Conservation (phyloP, 371 early-diverging fungal species). For the Actinomortierella wolfii region DNA sequence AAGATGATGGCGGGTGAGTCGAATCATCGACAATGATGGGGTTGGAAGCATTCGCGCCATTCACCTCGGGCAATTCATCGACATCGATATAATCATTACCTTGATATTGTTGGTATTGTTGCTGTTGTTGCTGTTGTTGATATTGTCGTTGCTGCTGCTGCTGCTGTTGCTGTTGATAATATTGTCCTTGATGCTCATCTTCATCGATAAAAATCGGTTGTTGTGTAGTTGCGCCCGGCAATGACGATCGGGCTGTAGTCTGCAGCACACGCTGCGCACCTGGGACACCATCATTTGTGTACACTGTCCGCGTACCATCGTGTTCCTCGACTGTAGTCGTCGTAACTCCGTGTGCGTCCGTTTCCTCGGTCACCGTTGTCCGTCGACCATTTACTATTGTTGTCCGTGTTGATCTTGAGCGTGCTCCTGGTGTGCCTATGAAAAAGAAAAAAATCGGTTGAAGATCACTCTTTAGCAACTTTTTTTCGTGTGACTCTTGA, state of each 20-base stretch:
- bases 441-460: too few species aligned
- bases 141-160: too few species aligned
- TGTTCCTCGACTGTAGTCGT: conserved; percentile 29
- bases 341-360: conserved; percentile 31
- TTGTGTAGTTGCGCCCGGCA: conserved; percentile 7
- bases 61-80: too few species aligned
- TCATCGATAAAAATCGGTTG: conserved; percentile 27
- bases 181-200: conserved; percentile 17
- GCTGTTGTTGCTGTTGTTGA: too few species aligned
- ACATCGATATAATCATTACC: too few species aligned
- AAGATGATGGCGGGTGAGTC: too few species aligned
- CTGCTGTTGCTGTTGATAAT: too few species aligned
- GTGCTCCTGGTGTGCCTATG: conserved; percentile 2
- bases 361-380: conserved; percentile 37
- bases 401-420: conserved; percentile 23
- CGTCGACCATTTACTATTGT: conserved; percentile 36
- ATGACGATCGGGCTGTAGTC: background rate
- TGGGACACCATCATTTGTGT: conserved; percentile 21
- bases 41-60: too few species aligned
- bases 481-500: too few species aligned
- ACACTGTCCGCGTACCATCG: conserved; percentile 22
- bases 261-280: conserved; percentile 10
- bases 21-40: too few species aligned
- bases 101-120: too few species aligned
- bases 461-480: too few species aligned